These are phyloP conservation scores for Theobroma cacao DNA, from an alignment of 345 rosid species.

Conservation along the genomic window DNA sequence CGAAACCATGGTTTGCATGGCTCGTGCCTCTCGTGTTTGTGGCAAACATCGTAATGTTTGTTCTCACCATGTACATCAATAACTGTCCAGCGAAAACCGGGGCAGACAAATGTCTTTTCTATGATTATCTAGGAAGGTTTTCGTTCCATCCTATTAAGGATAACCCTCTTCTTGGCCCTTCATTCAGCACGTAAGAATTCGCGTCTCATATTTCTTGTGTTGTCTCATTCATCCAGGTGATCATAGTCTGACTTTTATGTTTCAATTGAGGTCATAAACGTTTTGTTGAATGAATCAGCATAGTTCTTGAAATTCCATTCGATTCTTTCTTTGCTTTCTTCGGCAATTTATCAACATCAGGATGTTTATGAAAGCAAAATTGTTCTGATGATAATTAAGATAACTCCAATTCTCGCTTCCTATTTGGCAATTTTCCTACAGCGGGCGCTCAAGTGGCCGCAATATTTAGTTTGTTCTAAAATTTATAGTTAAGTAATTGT, in stretches of 20 bases:
- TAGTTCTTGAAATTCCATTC: no score
- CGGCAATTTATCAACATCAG: no score
- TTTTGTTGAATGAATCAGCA: no score
- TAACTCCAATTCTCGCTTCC: neutral
- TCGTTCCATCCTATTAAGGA: conserved; percentile 49
- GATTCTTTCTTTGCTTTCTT: no score
- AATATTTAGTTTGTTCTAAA: neutral
- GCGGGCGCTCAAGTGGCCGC: neutral
- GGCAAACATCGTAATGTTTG: conserved; percentile 42
- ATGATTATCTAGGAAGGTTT: conserved; percentile 45
- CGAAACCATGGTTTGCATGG: conserved; percentile 66
- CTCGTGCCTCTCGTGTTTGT: conserved; percentile 56
- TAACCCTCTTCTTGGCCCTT: conserved; percentile 69
- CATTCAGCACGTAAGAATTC: conserved; percentile 48
- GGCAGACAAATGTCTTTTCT: conserved; percentile 39
- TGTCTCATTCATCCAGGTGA: no score
- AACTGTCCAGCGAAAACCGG: conserved; percentile 50
- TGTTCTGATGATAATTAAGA: neutral
- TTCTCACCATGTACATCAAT: conserved; percentile 58
- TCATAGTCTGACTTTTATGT: no score
- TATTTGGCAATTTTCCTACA: no score
- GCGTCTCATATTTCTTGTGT: no score
- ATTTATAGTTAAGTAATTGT: neutral
- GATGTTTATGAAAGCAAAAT: neutral
- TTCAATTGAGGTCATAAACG: no score